phyloP scores from a whole-genome alignment of 306 rosid species.

The Canavalia gladiata region DNA sequence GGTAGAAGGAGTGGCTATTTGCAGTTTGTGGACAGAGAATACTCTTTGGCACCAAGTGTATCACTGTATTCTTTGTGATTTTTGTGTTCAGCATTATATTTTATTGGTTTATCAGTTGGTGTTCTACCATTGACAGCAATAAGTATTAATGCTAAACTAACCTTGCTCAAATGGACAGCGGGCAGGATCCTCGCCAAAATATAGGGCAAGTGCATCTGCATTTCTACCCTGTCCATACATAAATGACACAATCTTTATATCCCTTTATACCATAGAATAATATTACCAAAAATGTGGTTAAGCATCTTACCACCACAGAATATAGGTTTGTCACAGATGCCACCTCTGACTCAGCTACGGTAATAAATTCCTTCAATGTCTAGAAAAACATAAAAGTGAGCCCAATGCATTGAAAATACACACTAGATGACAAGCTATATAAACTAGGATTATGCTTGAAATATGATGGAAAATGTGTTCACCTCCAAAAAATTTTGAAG shows the following conservation, averaged over 20 bases:
- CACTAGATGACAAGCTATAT: conserved; percentile 21
- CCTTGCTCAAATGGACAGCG: conserved; percentile 90
- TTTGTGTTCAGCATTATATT: no score
- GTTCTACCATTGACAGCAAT: background rate
- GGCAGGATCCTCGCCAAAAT: conserved; percentile 88
- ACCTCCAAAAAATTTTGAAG: conserved; percentile 10
- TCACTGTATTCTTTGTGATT: no score
- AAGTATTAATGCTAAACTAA: conserved; percentile 50
- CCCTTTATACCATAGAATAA: conserved; percentile 24
- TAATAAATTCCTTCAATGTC: conserved; percentile 82
- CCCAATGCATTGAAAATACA: conserved; percentile 27
- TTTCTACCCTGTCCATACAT: conserved; percentile 78
- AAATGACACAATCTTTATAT: conserved; percentile 41
- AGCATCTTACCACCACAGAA: conserved; percentile 79
- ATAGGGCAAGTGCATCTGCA: conserved; percentile 84
- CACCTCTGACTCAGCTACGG: conserved; percentile 82
- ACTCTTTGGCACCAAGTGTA: no score
- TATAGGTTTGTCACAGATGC: conserved; percentile 78
- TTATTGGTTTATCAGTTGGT: no score
- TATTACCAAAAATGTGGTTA: conserved; percentile 30
- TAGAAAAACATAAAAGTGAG: conserved; percentile 48
- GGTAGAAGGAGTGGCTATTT: no score
- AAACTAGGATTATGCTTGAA: conserved; percentile 27
- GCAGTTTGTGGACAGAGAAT: no score
- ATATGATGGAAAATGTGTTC: conserved; percentile 30